phyloP scores from a whole-genome alignment of 495 filamentous ascomycete species.

The Thermochaetoides thermophila region DNA sequence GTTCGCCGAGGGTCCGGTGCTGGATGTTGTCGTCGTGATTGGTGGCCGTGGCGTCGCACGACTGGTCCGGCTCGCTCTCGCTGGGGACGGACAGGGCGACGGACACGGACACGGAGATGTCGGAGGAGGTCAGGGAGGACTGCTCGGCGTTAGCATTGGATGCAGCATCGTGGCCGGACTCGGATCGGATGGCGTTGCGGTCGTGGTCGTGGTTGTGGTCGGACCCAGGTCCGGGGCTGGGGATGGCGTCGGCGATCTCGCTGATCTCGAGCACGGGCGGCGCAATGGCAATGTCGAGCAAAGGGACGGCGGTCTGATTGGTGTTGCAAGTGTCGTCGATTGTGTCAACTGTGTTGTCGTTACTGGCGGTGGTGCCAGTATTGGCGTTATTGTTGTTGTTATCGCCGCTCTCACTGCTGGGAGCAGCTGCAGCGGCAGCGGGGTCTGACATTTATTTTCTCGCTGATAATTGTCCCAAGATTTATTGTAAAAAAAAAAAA shows the following conservation, averaged over 20 bases:
- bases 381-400: slow-evolving; percentile 3
- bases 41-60: slow-evolving; percentile 11
- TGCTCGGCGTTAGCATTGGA: too few species aligned
- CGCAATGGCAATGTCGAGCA: slow-evolving; percentile 11
- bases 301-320: too few species aligned
- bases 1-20: too few species aligned
- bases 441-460: slow-evolving; percentile 16
- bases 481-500: too few species aligned
- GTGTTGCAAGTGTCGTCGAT: not conserved
- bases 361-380: slow-evolving; percentile 3
- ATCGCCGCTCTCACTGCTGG: slow-evolving; percentile 18
- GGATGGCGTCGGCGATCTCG: slow-evolving; percentile 8
- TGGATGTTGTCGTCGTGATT: slow-evolving; percentile 10
- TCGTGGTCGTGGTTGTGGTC: too few species aligned
- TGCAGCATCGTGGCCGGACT: too few species aligned
- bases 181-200: too few species aligned
- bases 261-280: slow-evolving; percentile 10
- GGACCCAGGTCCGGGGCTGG: slow-evolving; percentile 23
- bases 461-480: too few species aligned
- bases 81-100: too few species aligned
- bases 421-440: slow-evolving; percentile 15
- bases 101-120: too few species aligned
- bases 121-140: too few species aligned
- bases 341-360: slow-evolving; percentile 3
- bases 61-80: too few species aligned